phyloP scores from a whole-genome alignment of 345 rosid genomes.

The Durio zibethinus region DNA sequence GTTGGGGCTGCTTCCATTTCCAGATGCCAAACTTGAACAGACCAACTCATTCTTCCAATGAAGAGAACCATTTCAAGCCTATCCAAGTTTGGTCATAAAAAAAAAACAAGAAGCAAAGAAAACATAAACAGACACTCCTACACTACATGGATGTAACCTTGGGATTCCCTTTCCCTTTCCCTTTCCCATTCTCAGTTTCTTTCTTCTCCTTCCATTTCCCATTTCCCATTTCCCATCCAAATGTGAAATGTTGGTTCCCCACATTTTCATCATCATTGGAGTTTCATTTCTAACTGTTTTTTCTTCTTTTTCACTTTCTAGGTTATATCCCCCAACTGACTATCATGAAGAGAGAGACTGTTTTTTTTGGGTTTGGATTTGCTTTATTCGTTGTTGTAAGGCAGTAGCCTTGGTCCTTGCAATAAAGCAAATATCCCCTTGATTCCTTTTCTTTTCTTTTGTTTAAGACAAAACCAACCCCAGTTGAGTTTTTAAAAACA shows the following conservation, averaged over 20 bases:
- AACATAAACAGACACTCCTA: background rate
- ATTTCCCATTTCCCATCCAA: background rate
- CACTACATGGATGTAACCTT: background rate
- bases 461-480: background rate
- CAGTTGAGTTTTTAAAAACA: background rate
- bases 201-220: background rate
- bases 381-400: constrained; percentile 38
- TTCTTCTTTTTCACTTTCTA: constrained; percentile 1
- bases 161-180: background rate
- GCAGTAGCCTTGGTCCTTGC: constrained; percentile 31
- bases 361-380: constrained; percentile 13
- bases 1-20: no score
- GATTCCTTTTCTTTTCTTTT: constrained; percentile 26
- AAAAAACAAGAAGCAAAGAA: background rate
- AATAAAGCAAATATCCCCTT: constrained; percentile 28
- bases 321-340: background rate
- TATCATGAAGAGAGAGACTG: constrained; percentile 9
- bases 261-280: constrained; percentile 3
- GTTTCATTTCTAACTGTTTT: constrained; percentile 11
- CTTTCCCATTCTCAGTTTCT: no score
- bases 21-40: no score
- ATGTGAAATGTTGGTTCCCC: background rate
- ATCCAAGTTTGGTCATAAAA: no score
- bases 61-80: no score
- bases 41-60: no score